These are phyloP conservation scores for Epicoccum sorghinum DNA, from an alignment of 2,329 filamentous ascomycete genomes.

Conservation along the genomic window DNA sequence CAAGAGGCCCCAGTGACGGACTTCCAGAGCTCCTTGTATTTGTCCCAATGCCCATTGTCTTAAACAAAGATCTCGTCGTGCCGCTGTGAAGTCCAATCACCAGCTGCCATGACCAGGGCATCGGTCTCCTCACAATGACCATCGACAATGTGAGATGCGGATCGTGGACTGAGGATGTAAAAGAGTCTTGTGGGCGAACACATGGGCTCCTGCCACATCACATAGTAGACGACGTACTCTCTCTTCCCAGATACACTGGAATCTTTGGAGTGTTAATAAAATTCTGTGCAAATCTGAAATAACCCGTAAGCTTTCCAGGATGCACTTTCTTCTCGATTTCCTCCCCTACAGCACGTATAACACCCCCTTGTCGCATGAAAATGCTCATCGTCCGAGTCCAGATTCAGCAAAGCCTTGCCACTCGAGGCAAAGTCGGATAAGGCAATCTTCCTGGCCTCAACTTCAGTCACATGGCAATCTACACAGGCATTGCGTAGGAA, in stretches of 20 bases:
- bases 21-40: conserved; percentile 64
- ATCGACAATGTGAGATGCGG: conserved; percentile 13
- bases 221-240: conserved; percentile 38
- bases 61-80: conserved; percentile 70
- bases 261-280: conserved; percentile 15
- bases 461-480: conserved; percentile 35
- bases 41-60: conserved; percentile 66
- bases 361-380: conserved; percentile 28
- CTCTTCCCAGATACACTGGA: conserved; percentile 38
- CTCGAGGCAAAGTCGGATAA: conserved; percentile 33
- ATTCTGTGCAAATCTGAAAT: conserved; percentile 25
- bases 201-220: conserved; percentile 33
- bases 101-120: conserved; percentile 60
- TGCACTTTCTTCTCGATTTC: conserved; percentile 32
- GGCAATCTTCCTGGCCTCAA: conserved; percentile 15
- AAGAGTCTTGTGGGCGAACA: conserved; percentile 28
- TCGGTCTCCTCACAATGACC: conserved; percentile 47
- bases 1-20: conserved; percentile 56
- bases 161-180: conserved; percentile 28
- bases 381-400: conserved; percentile 26
- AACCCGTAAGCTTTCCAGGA: conserved; percentile 27
- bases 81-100: conserved; percentile 61
- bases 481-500: conserved; percentile 28
- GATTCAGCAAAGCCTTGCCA: conserved; percentile 21
- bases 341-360: conserved; percentile 30